phyloP scores from a whole-genome alignment of 352 stramenopile species.

The Globisporangium sylvaticum region DNA sequence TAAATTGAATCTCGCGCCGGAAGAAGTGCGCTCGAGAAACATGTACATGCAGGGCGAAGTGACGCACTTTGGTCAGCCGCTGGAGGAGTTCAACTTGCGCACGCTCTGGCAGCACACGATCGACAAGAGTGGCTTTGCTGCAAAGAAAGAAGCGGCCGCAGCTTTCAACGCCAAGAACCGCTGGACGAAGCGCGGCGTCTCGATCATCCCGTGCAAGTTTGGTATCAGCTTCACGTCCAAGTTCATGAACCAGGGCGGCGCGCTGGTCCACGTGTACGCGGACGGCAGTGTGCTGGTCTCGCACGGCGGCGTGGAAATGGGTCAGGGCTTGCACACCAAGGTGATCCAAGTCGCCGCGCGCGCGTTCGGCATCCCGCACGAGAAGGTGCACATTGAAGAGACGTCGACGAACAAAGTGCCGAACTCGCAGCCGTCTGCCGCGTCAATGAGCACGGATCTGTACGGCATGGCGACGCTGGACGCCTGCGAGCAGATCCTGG shows the following conservation, averaged over 20 bases:
- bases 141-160: conserved; percentile 61
- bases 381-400: conserved; percentile 92
- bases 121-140: conserved; percentile 62
- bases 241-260: conserved; percentile 96
- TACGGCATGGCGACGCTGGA: conserved; percentile 97
- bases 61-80: conserved; percentile 92
- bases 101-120: conserved; percentile 78
- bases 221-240: conserved; percentile 96
- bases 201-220: conserved; percentile 89
- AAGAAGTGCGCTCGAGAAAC: conserved; percentile 84
- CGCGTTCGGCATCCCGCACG: conserved; percentile 90
- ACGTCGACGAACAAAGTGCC: conserved; percentile 94
- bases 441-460: conserved; percentile 94
- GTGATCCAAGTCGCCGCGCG: conserved; percentile 87
- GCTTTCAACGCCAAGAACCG: conserved; percentile 91
- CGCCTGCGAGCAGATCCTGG: conserved; percentile 94
- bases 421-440: conserved; percentile 92
- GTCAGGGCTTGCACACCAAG: conserved; percentile 96
- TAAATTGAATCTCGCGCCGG: conserved; percentile 59
- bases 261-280: conserved; percentile 94
- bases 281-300: conserved; percentile 95
- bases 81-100: conserved; percentile 91
- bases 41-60: conserved; percentile 88
- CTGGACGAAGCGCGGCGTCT: conserved; percentile 89
- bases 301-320: conserved; percentile 97